phyloP scores from a whole-genome alignment of 805 yeast species.

The Suhomyces vadensis region DNA sequence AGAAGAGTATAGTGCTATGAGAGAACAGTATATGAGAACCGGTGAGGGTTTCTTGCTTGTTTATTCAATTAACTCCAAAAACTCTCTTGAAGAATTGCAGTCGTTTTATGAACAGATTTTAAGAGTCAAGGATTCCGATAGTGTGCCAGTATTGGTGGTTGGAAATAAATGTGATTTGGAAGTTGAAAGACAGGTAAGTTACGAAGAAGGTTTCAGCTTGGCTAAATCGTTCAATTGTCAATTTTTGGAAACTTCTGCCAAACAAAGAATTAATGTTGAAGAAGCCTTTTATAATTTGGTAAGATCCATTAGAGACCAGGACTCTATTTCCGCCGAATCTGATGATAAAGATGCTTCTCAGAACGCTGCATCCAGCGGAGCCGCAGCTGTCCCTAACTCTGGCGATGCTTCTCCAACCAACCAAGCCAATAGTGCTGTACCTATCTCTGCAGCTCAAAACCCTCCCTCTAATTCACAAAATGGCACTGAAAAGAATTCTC shows the following conservation, averaged over 20 bases:
- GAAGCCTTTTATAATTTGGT: constrained; percentile 75
- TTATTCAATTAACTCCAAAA: constrained; percentile 81
- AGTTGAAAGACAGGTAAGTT: constrained; percentile 70
- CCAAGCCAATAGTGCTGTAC: not conserved
- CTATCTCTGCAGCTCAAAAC: not conserved
- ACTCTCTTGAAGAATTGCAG: constrained; percentile 81
- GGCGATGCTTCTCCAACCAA: constrained; percentile 3
- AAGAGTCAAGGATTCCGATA: constrained; percentile 71
- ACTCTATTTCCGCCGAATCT: constrained; percentile 9
- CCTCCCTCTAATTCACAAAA: constrained; percentile 1
- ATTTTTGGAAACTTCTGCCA: constrained; percentile 92
- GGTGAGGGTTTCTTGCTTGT: constrained; percentile 93
- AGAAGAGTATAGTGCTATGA: constrained; percentile 86
- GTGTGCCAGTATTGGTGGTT: constrained; percentile 76
- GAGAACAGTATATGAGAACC: constrained; percentile 91
- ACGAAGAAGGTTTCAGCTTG: constrained; percentile 59
- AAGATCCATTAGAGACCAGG: constrained; percentile 48
- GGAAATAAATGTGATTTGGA: constrained; percentile 81
- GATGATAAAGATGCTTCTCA: constrained; percentile 5
- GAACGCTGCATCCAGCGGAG: constrained; percentile 7
- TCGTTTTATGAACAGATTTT: constrained; percentile 76
- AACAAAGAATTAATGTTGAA: constrained; percentile 86
- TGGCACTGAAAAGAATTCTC: constrained; percentile 9
- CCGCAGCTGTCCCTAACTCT: constrained; percentile 7
- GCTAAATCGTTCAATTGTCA: constrained; percentile 69